Base-by-base conservation (phyloP, 2,329 filamentous ascomycete species). In the Cladosporium velox region DNA sequence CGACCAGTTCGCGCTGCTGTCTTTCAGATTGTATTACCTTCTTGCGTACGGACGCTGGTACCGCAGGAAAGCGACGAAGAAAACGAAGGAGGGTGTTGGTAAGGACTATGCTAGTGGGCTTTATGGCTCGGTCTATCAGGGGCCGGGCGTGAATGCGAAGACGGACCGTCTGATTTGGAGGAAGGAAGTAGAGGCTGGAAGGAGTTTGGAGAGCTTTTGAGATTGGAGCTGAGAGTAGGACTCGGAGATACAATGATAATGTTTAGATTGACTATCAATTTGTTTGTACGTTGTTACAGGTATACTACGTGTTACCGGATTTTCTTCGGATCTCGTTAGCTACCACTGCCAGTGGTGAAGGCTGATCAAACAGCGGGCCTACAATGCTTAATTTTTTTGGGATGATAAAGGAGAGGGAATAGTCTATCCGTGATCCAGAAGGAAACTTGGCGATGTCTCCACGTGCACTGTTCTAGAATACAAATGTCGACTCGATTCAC, bases 41-140 rank as follows among this genome's bases (percentile, higher is more conserved):
- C 73, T 90, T 2, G 77, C 80, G 0, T 89, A 89, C 70, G 87
- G 87, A 26, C 85, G 83, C 69, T 88, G 87, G 87, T 88, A 88
- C 72, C 76, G 80, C 11, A 72, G 78, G 44, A 77, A 73, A 64
- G 78, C 77, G 14, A 77, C 74, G 18, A 75, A 73, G 67, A 64
- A 72, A 28, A 67, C 65, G 10, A 79, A 77, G 55, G 81, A 83
- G 41, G 82, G 82, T 10, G 79, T 81, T 34, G 86, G 86, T 0
- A 81, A 80, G 65, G 78, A 81, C 18, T 89, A 86, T 84, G 86
- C 84, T 1, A 84, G 79, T 28, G 87, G 87, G 0, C 62, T 84
- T 57, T 87, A 88, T 72, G 86, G 87, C 0, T 85, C 85, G 68
- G 81, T 85, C 12, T 89, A 88, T 72, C 76, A 81, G 66, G 87